Conservation (phyloP, 2,329 filamentous ascomycete genomes). For the Pestalotiopsis sp. region DNA sequence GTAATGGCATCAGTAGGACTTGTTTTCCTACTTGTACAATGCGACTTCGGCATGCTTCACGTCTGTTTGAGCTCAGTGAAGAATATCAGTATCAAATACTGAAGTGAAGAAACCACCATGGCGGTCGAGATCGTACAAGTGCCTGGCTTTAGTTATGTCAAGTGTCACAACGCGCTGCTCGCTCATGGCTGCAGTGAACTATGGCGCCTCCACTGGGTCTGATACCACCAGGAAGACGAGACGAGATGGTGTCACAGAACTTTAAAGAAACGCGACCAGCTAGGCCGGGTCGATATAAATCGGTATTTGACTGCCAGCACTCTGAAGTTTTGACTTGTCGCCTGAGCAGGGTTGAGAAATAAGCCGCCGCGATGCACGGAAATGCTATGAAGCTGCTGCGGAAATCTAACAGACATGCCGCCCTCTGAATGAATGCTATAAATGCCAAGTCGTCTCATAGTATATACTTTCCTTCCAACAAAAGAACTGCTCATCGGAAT, state of each 20-base stretch:
- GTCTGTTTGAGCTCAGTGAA: neutral
- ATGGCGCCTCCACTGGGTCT: neutral
- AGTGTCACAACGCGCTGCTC: neutral
- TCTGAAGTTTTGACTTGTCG: neutral
- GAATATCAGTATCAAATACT: neutral
- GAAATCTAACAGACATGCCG: neutral
- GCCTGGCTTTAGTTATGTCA: neutral
- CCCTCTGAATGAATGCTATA: neutral
- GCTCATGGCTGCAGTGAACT: neutral
- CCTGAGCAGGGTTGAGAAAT: neutral
- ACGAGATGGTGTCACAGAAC: neutral
- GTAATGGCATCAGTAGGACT: neutral
- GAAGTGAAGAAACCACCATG: neutral
- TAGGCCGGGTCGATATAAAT: neutral
- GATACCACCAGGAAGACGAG: neutral
- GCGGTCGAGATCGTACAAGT: neutral
- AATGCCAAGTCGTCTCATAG: neutral
- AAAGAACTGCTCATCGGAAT: neutral
- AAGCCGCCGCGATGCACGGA: neutral
- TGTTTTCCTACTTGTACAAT: too few relatives aligned
- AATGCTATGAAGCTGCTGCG: neutral
- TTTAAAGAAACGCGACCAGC: neutral
- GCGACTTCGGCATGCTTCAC: too few relatives aligned
- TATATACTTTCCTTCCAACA: neutral
- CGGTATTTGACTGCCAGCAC: neutral